A percentile compares a stretch with the other conserved stretches of the same genome.
These are phyloP conservation scores for Malus fusca DNA, from an alignment of 306 rosid genomes.

Conservation along the genomic window DNA sequence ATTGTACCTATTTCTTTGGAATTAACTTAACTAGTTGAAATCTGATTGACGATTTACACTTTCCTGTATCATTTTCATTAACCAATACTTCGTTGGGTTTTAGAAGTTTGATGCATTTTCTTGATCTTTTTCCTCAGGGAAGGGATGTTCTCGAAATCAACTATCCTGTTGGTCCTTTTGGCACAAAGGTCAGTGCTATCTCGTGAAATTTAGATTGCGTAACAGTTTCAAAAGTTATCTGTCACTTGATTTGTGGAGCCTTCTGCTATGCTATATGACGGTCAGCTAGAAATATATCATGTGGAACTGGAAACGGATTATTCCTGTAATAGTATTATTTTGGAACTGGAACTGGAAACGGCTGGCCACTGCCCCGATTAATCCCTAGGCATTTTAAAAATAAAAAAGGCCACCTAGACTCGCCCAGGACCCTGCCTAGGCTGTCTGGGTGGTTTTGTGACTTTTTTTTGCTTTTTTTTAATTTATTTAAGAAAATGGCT, in stretches of 20 bases:
- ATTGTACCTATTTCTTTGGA: not conserved
- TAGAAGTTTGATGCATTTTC: not conserved
- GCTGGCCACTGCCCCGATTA: no score
- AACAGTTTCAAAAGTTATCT: not conserved
- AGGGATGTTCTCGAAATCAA: slow-evolving; percentile 43
- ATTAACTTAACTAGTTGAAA: not conserved
- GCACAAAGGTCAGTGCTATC: slow-evolving; percentile 63
- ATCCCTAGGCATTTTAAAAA: no score
- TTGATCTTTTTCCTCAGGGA: slow-evolving; percentile 39
- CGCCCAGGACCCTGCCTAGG: no score
- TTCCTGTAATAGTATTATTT: no score
- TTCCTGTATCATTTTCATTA: not conserved
- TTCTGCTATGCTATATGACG: not conserved
- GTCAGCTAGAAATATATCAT: not conserved
- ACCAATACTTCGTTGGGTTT: not conserved
- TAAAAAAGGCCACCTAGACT: no score
- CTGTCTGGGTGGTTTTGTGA: no score
- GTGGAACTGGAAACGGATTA: not conserved
- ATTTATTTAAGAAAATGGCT: no score
- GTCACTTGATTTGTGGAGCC: not conserved
- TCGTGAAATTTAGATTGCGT: not conserved
- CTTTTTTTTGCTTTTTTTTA: no score
- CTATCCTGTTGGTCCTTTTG: slow-evolving; percentile 72
- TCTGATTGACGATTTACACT: not conserved
- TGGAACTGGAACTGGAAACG: no score